A percentile compares a stretch with the other conserved stretches of the same genome.
Conservation (phyloP, 139 green algal species). For the Tetraselmis striata region DNA sequence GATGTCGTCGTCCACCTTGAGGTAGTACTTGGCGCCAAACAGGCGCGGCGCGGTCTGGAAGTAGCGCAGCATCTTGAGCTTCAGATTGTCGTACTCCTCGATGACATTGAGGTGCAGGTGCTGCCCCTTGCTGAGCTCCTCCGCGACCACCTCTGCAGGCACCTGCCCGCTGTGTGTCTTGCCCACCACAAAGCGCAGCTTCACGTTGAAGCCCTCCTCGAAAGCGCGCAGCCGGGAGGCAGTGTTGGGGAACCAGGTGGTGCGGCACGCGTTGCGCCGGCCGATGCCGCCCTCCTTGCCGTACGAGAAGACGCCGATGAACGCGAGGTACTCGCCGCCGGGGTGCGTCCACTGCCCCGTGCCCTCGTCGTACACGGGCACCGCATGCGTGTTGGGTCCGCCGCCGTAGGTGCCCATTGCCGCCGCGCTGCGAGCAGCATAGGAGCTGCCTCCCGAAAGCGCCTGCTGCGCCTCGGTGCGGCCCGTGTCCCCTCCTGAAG, state of each 20-base stretch:
- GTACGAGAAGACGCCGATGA: neutral
- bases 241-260: neutral
- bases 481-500: neutral
- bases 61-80: neutral
- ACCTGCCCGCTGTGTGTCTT: neutral
- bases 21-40: neutral
- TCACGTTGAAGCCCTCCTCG: neutral
- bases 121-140: neutral
- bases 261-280: neutral
- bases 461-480: neutral
- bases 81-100: neutral
- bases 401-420: neutral
- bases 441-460: neutral
- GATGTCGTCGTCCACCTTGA: conserved; percentile 53
- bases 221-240: neutral
- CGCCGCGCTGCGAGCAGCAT: neutral
- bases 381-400: neutral
- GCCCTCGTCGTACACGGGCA: neutral
- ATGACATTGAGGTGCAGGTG: neutral
- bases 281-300: neutral
- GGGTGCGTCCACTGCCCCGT: neutral
- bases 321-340: neutral
- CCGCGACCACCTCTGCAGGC: neutral
- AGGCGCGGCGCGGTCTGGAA: neutral
- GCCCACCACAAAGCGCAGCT: neutral